These are phyloP conservation scores for Allantophomopsis lycopodina DNA, from an alignment of 2,329 filamentous ascomycete genomes.

Conservation along the genomic window DNA sequence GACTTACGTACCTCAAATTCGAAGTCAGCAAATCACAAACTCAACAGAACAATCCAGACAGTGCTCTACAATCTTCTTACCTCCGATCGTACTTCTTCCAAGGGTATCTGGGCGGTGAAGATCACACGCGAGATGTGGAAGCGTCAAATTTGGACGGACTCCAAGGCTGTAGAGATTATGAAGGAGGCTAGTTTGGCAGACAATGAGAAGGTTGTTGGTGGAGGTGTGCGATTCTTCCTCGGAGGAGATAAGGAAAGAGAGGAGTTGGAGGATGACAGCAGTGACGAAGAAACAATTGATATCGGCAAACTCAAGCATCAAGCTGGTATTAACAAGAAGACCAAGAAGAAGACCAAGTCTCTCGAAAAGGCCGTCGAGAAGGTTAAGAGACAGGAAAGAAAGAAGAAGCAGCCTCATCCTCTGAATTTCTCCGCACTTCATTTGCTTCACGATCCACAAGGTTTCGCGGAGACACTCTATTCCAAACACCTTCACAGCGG, in stretches of 20 bases:
- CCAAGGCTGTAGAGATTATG: constrained; percentile 95
- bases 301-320: constrained; percentile 75
- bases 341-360: constrained; percentile 68
- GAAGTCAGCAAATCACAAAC: constrained; percentile 77
- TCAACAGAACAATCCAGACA: constrained; percentile 88
- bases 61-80: constrained; percentile 86
- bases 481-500: constrained; percentile 80
- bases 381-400: constrained; percentile 70
- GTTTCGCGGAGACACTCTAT: constrained; percentile 83
- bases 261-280: constrained; percentile 79
- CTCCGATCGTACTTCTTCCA: constrained; percentile 70
- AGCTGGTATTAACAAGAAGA: constrained; percentile 90
- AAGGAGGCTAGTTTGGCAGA: constrained; percentile 81
- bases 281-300: constrained; percentile 70
- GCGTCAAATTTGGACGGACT: constrained; percentile 88
- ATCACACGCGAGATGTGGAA: constrained; percentile 94
- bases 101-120: constrained; percentile 92
- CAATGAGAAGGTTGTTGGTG: constrained; percentile 83
- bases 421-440: constrained; percentile 96
- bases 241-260: constrained; percentile 94
- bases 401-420: constrained; percentile 75
- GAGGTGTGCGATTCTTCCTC: constrained; percentile 86
- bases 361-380: constrained; percentile 73
- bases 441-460: constrained; percentile 85
- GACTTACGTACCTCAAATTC: constrained; percentile 81